Conservation (phyloP, 192 early-diverging fungal genomes). For the Mycoemilia scoparia region DNA sequence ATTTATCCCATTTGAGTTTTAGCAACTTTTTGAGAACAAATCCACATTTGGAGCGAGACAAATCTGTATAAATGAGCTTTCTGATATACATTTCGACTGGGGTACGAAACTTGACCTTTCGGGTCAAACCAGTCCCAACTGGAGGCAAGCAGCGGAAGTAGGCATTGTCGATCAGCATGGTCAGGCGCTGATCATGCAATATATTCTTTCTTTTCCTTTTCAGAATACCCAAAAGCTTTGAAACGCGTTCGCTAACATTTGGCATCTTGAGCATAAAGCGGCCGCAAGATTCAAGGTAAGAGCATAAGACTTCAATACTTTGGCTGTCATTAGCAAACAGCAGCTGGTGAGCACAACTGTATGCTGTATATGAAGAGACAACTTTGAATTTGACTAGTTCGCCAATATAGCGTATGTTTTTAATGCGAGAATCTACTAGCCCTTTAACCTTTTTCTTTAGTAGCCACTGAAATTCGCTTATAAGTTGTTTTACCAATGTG, state of each 20-base stretch:
- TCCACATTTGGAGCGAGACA: constrained; percentile 51
- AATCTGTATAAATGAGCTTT: constrained; percentile 72
- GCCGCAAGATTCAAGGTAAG: constrained; percentile 72
- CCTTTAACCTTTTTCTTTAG: constrained; percentile 41
- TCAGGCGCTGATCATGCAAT: constrained; percentile 67
- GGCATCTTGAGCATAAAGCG: constrained; percentile 64
- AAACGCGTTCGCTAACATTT: constrained; percentile 50
- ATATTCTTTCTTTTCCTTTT: constrained; percentile 73
- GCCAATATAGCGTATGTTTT: constrained; percentile 69
- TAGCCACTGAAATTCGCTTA: constrained; percentile 38
- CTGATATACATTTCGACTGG: constrained; percentile 77
- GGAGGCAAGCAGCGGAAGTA: constrained; percentile 79
- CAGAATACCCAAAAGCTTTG: constrained; percentile 62
- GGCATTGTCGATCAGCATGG: constrained; percentile 86
- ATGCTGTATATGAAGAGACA: constrained; percentile 57
- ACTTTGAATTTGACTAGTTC: constrained; percentile 91
- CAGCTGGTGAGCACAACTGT: constrained; percentile 67
- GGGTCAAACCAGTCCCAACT: constrained; percentile 31
- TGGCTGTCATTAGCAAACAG: constrained; percentile 71
- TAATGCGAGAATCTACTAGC: constrained; percentile 15
- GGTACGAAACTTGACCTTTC: constrained; percentile 51
- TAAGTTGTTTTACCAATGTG: constrained; percentile 38
- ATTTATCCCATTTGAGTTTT: constrained; percentile 73
- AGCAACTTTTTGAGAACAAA: constrained; percentile 49
- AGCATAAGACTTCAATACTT: constrained; percentile 71